These are phyloP conservation scores for Stephania japonica DNA, from an alignment of 164 flowering plant genomes.

Conservation along the genomic window DNA sequence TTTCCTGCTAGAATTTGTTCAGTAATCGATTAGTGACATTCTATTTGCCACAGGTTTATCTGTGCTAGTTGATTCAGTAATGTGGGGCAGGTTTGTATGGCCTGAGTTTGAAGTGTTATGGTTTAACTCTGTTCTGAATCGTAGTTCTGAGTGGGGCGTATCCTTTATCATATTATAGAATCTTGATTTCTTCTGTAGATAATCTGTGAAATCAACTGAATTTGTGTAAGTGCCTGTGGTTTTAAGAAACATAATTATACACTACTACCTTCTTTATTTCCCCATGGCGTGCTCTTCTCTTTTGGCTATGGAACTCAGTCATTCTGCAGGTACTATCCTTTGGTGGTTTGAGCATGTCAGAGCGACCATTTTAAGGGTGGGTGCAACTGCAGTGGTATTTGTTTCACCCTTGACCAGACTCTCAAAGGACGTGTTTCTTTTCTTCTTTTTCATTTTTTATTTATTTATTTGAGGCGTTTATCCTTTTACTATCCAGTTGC, in stretches of 20 bases:
- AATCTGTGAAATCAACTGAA: background rate
- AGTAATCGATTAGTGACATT: conserved; percentile 5
- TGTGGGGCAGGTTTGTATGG: conserved; percentile 83
- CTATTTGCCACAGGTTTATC: conserved; percentile 53
- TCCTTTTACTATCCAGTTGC: no score
- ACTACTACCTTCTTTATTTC: background rate
- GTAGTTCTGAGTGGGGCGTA: conserved; percentile 99
- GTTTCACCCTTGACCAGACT: no score
- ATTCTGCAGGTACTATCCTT: background rate
- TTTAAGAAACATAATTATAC: conserved; percentile 2
- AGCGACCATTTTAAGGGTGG: background rate
- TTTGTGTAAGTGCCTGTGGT: background rate
- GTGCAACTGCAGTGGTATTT: background rate
- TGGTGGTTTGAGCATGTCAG: background rate
- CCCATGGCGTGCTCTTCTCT: background rate
- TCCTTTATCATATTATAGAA: conserved; percentile 38
- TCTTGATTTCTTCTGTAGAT: background rate
- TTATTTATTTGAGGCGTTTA: no score
- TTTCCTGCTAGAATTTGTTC: background rate
- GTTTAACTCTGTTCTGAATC: conserved; percentile 92
- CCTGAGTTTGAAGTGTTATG: conserved; percentile 95
- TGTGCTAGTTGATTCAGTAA: conserved; percentile 59
- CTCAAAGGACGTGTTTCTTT: background rate
- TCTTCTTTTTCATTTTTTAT: background rate
- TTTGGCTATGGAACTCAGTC: background rate